Evolutionary conservation across 2,329 filamentous ascomycete genomes (phyloP).

Genomic region (Diaporthe australafricana): DNA sequence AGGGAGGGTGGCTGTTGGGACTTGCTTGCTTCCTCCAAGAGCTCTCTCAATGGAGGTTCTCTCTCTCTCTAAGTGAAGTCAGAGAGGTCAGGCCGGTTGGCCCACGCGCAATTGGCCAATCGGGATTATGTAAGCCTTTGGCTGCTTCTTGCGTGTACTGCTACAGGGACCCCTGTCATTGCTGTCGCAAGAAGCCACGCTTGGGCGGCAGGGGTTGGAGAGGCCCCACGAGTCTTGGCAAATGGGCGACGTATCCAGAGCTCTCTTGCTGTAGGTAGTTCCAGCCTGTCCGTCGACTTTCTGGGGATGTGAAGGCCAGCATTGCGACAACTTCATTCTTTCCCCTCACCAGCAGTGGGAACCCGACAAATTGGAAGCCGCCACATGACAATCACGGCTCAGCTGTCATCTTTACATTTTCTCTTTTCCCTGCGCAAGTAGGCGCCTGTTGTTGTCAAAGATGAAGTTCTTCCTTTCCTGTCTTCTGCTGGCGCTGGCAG

Average conservation of each 20-base stretch:
- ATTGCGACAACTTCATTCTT: slow-evolving; percentile 15
- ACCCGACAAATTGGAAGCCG: slow-evolving; percentile 25
- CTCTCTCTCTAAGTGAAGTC: slow-evolving; percentile 25
- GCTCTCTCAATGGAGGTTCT: neutral
- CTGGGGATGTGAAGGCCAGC: slow-evolving; percentile 27
- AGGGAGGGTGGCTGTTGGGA: neutral
- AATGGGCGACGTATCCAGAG: slow-evolving; percentile 50
- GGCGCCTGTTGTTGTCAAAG: slow-evolving; percentile 46
- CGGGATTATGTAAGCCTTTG: slow-evolving; percentile 29
- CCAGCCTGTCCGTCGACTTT: slow-evolving; percentile 32
- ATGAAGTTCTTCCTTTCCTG: slow-evolving; percentile 84
- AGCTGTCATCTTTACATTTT: slow-evolving; percentile 28
- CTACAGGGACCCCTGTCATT: slow-evolving; percentile 9
- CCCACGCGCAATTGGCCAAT: slow-evolving; percentile 29
- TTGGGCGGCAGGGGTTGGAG: slow-evolving; percentile 23
- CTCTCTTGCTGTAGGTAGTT: slow-evolving; percentile 24
- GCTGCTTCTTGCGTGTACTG: neutral
- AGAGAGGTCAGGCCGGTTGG: slow-evolving; percentile 32
- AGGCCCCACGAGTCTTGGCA: slow-evolving; percentile 45
- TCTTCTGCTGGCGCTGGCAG: slow-evolving; percentile 73
- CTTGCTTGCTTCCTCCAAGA: slow-evolving; percentile 1
- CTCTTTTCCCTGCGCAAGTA: slow-evolving; percentile 37
- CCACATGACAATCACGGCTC: slow-evolving; percentile 37
- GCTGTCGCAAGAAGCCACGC: slow-evolving; percentile 34
- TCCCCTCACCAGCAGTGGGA: slow-evolving; percentile 25